Evolutionary conservation across 192 early-diverging fungal genomes (phyloP).

Genomic region (Rhizoclosmatium globosum): DNA sequence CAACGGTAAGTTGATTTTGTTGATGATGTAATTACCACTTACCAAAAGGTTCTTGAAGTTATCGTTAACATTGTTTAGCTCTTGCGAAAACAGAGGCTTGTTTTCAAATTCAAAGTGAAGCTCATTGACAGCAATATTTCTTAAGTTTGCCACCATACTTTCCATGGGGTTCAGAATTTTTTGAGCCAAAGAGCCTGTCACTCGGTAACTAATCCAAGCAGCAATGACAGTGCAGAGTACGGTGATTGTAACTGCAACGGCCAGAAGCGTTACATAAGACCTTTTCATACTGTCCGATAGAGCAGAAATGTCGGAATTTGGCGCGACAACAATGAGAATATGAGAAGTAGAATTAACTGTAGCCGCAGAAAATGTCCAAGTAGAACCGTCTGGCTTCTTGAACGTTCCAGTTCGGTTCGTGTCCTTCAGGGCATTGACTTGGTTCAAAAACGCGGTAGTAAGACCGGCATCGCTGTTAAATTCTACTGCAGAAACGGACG

Average conservation of each 20-base stretch:
- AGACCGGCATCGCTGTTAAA: slow-evolving; percentile 20
- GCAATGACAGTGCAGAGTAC: background rate
- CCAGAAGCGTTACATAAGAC: background rate
- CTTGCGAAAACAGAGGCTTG: background rate
- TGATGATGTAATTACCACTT: background rate
- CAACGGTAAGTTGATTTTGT: background rate
- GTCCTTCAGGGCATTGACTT: background rate
- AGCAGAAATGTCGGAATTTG: slow-evolving; percentile 32
- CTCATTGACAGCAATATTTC: background rate
- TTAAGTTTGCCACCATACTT: slow-evolving; percentile 13
- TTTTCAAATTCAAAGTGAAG: slow-evolving; percentile 24
- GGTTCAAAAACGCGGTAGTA: slow-evolving; percentile 10
- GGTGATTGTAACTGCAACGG: slow-evolving; percentile 1
- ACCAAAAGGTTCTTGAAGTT: slow-evolving; percentile 37
- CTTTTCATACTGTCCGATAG: slow-evolving; percentile 16
- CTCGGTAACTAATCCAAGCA: background rate
- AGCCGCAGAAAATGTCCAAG: slow-evolving; percentile 30
- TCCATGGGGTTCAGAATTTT: slow-evolving; percentile 25
- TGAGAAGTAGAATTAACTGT: slow-evolving; percentile 10
- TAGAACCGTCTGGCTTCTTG: background rate
- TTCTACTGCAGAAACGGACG: slow-evolving; percentile 8
- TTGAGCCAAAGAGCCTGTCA: slow-evolving; percentile 20
- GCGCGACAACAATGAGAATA: slow-evolving; percentile 23
- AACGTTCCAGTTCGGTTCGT: slow-evolving; percentile 1
- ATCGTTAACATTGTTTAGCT: slow-evolving; percentile 29